Conservation (phyloP, 2,329 filamentous ascomycete species). For the Sporothrix inflata region DNA sequence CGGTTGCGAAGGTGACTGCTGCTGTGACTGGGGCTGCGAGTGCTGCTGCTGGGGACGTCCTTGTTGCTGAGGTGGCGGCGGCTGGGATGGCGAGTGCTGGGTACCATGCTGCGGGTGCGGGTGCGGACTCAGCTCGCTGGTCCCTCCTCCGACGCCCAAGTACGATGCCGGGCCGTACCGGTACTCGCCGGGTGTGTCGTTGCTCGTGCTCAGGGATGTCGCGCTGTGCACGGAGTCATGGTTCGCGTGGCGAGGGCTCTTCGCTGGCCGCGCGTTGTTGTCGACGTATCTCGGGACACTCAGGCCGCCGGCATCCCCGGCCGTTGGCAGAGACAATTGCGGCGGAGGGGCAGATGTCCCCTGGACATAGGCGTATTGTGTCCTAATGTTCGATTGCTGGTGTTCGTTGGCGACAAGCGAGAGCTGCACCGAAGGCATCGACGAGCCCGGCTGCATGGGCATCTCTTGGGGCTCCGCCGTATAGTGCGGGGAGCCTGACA, state of each 20-base stretch:
- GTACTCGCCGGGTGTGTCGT: conserved; percentile 58
- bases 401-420: conserved; percentile 55
- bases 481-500: conserved; percentile 53
- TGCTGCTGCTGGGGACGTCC: conserved; percentile 26
- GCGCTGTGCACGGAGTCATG: conserved; percentile 58
- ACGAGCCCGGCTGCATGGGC: conserved; percentile 52
- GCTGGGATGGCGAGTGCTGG: conserved; percentile 24
- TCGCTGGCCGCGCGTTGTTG: conserved; percentile 56
- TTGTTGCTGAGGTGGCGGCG: conserved; percentile 16
- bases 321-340: conserved; percentile 51
- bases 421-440: conserved; percentile 59
- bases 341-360: conserved; percentile 55
- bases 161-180: conserved; percentile 57
- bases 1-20: conserved; percentile 28
- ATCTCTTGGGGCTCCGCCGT: conserved; percentile 58
- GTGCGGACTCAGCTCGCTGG: conserved; percentile 44
- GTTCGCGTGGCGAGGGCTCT: conserved; percentile 59
- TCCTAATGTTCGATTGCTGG: conserved; percentile 51
- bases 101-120: conserved; percentile 34
- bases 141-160: conserved; percentile 42
- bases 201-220: conserved; percentile 50
- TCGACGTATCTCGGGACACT: conserved; percentile 63
- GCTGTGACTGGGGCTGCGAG: conserved; percentile 33
- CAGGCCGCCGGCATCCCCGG: conserved; percentile 47
- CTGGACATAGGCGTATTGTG: conserved; percentile 60